Percentiles rank a stretch among this genome's conserved stretches.
Conservation (phyloP, 2,329 filamentous ascomycete genomes). For the Phialophora macrospora region DNA sequence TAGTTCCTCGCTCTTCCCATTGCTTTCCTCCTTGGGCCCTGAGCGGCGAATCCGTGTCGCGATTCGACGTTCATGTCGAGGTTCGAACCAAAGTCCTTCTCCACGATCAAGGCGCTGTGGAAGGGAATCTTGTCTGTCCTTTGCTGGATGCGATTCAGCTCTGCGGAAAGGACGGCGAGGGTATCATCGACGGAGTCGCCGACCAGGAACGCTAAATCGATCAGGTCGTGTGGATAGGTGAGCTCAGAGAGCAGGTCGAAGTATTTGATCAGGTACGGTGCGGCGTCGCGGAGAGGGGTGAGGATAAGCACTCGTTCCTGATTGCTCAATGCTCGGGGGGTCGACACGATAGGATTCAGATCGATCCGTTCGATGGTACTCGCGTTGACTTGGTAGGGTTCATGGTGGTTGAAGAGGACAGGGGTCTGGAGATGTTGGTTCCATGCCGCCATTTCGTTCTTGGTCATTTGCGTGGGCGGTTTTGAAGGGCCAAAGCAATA, state of each 20-base stretch:
- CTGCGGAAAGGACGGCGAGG: conserved; percentile 78
- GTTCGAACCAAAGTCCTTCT: conserved; percentile 85
- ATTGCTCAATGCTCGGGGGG: conserved; percentile 75
- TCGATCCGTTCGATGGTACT: conserved; percentile 78
- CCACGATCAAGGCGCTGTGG: conserved; percentile 78
- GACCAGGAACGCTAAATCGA: conserved; percentile 93
- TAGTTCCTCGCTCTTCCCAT: conserved; percentile 94
- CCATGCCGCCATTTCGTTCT: conserved; percentile 91
- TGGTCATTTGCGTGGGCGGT: conserved; percentile 92
- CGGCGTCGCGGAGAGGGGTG: conserved; percentile 89
- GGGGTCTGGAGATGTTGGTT: conserved; percentile 86
- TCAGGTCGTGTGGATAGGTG: conserved; percentile 91
- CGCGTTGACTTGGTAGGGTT: conserved; percentile 81
- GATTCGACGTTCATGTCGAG: conserved; percentile 80
- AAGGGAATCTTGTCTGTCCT: conserved; percentile 81
- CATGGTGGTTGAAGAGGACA: conserved; percentile 94
- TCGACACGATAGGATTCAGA: conserved; percentile 83
- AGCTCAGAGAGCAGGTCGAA: conserved; percentile 90
- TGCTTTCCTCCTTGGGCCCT: conserved; percentile 85
- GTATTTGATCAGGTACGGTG: conserved; percentile 80
- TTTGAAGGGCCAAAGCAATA: conserved; percentile 96
- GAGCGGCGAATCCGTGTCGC: conserved; percentile 82
- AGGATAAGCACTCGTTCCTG: conserved; percentile 88
- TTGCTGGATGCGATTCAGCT: conserved; percentile 86
- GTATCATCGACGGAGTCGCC: conserved; percentile 92